Percentiles rank a stretch among this genome's conserved stretches.
phyloP scores from a whole-genome alignment of 306 rosid species.

The Quercus engelmannii region DNA sequence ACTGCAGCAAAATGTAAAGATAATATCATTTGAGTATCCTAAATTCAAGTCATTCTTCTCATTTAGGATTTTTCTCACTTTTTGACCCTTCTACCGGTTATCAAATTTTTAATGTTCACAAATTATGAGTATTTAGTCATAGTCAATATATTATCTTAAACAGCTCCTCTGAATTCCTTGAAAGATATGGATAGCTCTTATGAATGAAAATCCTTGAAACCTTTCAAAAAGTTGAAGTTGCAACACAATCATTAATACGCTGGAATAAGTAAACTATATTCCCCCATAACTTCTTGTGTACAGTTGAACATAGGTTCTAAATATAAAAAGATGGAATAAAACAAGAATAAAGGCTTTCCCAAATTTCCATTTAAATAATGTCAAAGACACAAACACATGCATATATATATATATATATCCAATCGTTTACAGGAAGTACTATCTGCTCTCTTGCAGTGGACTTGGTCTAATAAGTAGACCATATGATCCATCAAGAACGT shows the following conservation, averaged over 20 bases:
- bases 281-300: neutral
- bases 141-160: neutral
- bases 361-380: neutral
- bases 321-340: neutral
- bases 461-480: neutral
- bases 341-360: neutral
- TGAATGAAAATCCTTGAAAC: neutral
- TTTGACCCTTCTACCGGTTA: neutral
- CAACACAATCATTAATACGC: neutral
- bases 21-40: neutral
- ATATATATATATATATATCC: no score
- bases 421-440: no score
- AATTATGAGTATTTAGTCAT: neutral
- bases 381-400: neutral
- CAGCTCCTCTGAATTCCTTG: neutral
- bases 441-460: neutral
- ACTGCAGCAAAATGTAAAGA: no score
- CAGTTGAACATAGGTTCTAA: neutral
- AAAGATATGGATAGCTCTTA: constrained; percentile 6
- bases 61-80: neutral
- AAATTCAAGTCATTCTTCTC: neutral
- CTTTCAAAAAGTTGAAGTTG: neutral
- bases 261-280: neutral
- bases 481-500: no score
- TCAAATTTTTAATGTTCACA: neutral